These are phyloP conservation scores for Coemansia sp. DNA, from an alignment of 192 early-diverging fungal species.

Conservation along the genomic window DNA sequence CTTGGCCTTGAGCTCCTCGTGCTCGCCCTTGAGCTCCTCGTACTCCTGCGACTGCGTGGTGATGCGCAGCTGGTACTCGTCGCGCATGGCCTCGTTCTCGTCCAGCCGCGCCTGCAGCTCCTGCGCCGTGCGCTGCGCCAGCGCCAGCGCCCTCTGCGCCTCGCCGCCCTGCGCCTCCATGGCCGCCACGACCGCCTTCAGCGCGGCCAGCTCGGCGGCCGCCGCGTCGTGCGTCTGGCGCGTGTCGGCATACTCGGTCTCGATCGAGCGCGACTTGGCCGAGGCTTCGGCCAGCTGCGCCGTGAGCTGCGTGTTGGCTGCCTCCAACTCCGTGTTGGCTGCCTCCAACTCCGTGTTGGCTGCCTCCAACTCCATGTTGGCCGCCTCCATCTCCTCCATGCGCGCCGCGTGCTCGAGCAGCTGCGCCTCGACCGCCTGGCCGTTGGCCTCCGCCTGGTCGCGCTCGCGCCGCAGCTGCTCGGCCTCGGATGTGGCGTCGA, in stretches of 20 bases:
- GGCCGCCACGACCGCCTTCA: slow-evolving; percentile 7
- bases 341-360: slow-evolving; percentile 28
- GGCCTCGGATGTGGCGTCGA: slow-evolving; percentile 5
- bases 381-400: slow-evolving; percentile 45
- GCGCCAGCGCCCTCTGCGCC: slow-evolving; percentile 19
- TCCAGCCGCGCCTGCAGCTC: slow-evolving; percentile 68
- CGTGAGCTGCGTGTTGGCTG: slow-evolving; percentile 33
- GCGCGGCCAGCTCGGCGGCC: slow-evolving; percentile 20
- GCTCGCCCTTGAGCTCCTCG: slow-evolving; percentile 63
- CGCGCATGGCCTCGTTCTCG: slow-evolving; percentile 58
- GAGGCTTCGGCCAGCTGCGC: slow-evolving; percentile 31
- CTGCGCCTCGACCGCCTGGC: slow-evolving; percentile 28
- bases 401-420: slow-evolving; percentile 36
- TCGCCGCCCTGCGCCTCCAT: slow-evolving; percentile 18
- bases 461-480: slow-evolving; percentile 55
- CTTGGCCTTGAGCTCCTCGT: slow-evolving; percentile 62
- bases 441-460: slow-evolving; percentile 27
- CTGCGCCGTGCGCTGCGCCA: slow-evolving; percentile 49
- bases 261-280: slow-evolving; percentile 26
- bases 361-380: slow-evolving; percentile 36
- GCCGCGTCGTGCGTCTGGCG: slow-evolving; percentile 29
- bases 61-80: slow-evolving; percentile 56
- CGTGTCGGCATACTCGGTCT: slow-evolving; percentile 24
- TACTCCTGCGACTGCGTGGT: slow-evolving; percentile 61
- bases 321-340: slow-evolving; percentile 27